Evolutionary conservation across 805 yeast genomes (phyloP), one percentile per base, ranked within the genome.

Genomic region (Candida piceae): DNA sequence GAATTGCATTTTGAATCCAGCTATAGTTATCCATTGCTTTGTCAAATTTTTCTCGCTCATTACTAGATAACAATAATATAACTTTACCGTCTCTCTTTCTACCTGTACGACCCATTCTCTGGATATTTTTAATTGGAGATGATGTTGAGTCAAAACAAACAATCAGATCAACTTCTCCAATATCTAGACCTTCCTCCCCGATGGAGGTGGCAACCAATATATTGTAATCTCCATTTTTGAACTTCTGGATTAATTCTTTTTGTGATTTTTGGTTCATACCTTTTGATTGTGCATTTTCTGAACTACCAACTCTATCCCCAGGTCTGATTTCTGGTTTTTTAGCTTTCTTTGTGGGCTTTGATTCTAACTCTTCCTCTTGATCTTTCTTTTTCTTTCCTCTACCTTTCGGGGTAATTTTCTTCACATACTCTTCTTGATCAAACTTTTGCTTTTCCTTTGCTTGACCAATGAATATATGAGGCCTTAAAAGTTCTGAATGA

Each of bases 181-280:
- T 94, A 66, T 93, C 98, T 46, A 93, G 70, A 31, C 99, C 99
- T 67, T 93, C 99, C 58, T 93, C 99, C 32, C 97, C 99, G 54
- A 93, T 90, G 0, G 96, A 88, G 0, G 99, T 93, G 4, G 97
- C 96, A 5, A 93, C 96, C 16, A 93, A 63, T 7, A 86, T 78
- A 53, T 93, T 94, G 51, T 76, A 75, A 1, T 60, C 67, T 7
- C 95, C 96, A 0, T 60, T 52, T 50, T 81, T 84, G 62, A 93
- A 93, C 39, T 79, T 69, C 21, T 72, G 71, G 20, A 93, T 80
- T 9, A 86, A 72, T 38, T 80, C 81, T 48, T 86, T 87, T 52
- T 93, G 99, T 30, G 75, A 70, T 50, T 84, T 84, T 53, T 93
- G 99, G 25, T 76, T 78, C 97, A 93, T 90, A 7, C 97, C 97